A percentile compares a stretch with the other conserved stretches of the same genome.
Conservation (phyloP, 129 eudicot genomes). For the Flaveria sonorensis region DNA sequence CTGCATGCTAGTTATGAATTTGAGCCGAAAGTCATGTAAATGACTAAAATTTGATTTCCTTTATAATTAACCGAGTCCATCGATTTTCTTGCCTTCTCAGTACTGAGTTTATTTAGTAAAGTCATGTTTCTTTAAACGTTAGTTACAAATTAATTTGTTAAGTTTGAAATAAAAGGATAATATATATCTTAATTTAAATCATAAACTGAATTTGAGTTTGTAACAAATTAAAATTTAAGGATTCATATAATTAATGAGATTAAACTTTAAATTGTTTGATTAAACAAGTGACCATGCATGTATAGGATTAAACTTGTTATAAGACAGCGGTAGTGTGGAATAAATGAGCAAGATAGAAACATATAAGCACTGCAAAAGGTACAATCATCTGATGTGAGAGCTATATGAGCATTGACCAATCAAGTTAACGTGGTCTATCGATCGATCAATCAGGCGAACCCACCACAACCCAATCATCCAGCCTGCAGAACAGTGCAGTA, state of each 20-base stretch:
- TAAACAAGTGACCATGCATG: too few species aligned
- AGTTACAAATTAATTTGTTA: not conserved
- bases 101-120: too few species aligned
- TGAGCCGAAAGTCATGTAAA: too few species aligned
- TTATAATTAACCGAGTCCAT: too few species aligned
- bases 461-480: slow-evolving; percentile 33
- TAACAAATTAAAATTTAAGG: not conserved
- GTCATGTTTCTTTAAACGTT: not conserved
- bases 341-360: too few species aligned
- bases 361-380: slow-evolving; percentile 29
- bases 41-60: too few species aligned
- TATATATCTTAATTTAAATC: not conserved
- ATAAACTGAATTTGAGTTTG: not conserved
- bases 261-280: too few species aligned
- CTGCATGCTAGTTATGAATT: too few species aligned
- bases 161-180: not conserved
- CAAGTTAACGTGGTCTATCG: slow-evolving; percentile 34
- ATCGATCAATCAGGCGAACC: slow-evolving; percentile 23
- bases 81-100: too few species aligned
- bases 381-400: slow-evolving; percentile 36
- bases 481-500: slow-evolving; percentile 22
- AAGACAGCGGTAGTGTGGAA: too few species aligned
- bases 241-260: too few species aligned
- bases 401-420: slow-evolving; percentile 39
- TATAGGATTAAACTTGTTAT: too few species aligned